These are phyloP conservation scores for Sesbania bispinosa DNA, from an alignment of 306 rosid genomes.

Conservation along the genomic window DNA sequence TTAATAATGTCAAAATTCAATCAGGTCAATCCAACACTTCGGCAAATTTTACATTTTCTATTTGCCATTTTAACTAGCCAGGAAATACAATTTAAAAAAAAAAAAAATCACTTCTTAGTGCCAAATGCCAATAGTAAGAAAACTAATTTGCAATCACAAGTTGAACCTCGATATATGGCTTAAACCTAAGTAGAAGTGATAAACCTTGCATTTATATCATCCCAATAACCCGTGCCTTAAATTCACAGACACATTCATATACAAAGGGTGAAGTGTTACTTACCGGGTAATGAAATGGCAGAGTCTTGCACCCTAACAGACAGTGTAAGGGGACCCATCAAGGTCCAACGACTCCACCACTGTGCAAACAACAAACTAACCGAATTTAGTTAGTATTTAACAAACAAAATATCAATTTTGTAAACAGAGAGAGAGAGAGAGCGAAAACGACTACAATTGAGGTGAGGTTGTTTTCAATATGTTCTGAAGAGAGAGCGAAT, in stretches of 20 bases:
- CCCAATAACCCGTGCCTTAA: background rate
- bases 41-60: background rate
- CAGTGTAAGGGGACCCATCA: conserved; percentile 55
- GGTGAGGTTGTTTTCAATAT: background rate
- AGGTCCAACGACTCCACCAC: conserved; percentile 18
- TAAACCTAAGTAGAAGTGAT: background rate
- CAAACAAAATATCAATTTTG: background rate
- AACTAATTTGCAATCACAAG: background rate
- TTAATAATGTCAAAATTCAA: background rate
- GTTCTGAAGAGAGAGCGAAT: background rate
- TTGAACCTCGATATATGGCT: background rate
- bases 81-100: background rate
- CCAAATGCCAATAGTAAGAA: too few relatives aligned
- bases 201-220: background rate
- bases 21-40: background rate
- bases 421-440: background rate
- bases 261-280: conserved; percentile 16
- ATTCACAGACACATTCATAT: background rate
- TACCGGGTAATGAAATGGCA: conserved; percentile 47
- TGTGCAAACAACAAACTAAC: conserved; percentile 14
- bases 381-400: conserved; percentile 3
- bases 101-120: too few relatives aligned
- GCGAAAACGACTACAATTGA: background rate
- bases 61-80: background rate
- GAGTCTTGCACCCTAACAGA: conserved; percentile 43